Conservation (phyloP, 345 rosid species). For the Dipteronia sinensis region DNA sequence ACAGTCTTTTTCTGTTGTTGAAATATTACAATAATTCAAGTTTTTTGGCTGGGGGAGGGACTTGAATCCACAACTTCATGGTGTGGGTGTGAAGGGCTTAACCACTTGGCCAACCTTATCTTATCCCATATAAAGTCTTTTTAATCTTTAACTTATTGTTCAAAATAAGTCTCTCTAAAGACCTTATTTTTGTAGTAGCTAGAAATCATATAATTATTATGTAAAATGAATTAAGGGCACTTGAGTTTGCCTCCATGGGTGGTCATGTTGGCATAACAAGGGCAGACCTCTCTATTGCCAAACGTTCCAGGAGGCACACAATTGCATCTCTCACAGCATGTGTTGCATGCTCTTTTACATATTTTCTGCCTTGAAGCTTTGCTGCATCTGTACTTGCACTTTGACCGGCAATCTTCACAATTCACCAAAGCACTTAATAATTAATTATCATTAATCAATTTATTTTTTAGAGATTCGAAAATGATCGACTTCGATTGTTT, state of each 20-base stretch:
- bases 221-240: constrained; percentile 35
- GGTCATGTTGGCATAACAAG: constrained; percentile 46
- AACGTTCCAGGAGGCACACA: constrained; percentile 52
- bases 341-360: constrained; percentile 46
- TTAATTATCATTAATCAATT: too few relatives aligned
- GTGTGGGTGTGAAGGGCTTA: too few relatives aligned
- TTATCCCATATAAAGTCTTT: too few relatives aligned
- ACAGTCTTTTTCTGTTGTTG: too few relatives aligned
- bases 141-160: background rate
- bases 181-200: background rate
- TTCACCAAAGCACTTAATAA: background rate
- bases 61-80: too few relatives aligned
- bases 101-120: too few relatives aligned
- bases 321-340: constrained; percentile 42
- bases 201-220: too few relatives aligned
- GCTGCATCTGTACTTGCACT: constrained; percentile 35
- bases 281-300: constrained; percentile 43
- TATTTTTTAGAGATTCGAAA: too few relatives aligned
- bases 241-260: constrained; percentile 45
- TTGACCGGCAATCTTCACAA: background rate
- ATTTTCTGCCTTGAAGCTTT: constrained; percentile 41
- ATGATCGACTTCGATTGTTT: too few relatives aligned
- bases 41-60: too few relatives aligned
- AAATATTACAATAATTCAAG: too few relatives aligned
- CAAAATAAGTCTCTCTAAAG: background rate